phyloP scores from a whole-genome alignment of 176 grass and related monocot genomes.

The Calamus simplicifolius region DNA sequence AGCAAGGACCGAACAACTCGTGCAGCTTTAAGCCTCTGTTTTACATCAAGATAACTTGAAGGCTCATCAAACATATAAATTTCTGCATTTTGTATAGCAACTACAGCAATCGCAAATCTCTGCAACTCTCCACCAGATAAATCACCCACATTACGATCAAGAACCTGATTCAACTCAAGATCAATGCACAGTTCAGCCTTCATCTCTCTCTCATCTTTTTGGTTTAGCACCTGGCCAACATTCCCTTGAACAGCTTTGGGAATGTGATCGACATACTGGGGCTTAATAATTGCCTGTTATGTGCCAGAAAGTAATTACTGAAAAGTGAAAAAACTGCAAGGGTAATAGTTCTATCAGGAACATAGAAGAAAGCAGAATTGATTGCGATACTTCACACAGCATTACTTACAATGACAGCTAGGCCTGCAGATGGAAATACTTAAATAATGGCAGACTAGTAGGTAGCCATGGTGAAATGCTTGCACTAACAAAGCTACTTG shows the following conservation, averaged over 20 bases:
- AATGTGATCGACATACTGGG: constrained; percentile 65
- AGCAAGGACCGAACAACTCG: too few species aligned
- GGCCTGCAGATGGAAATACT: too few species aligned
- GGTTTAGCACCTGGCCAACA: constrained; percentile 46
- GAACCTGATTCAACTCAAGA: constrained; percentile 59
- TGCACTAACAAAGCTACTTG: too few species aligned
- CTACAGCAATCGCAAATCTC: constrained; percentile 86
- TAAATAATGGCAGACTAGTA: too few species aligned
- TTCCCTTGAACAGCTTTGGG: constrained; percentile 62
- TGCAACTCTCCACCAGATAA: constrained; percentile 80
- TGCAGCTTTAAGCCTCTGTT: constrained; percentile 86
- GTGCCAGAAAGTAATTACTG: constrained; percentile 2
- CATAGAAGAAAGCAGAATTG: too few species aligned
- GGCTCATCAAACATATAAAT: constrained; percentile 92
- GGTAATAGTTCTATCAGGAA: too few species aligned
- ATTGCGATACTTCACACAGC: too few species aligned
- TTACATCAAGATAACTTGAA: constrained; percentile 85
- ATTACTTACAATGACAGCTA: too few species aligned
- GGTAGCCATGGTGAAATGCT: too few species aligned
- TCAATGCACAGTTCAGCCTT: constrained; percentile 42
- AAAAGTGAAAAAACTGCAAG: too few species aligned
- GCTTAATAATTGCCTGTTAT: constrained; percentile 58
- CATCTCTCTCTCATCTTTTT: constrained; percentile 41
- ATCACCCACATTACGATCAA: constrained; percentile 56
- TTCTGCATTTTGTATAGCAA: constrained; percentile 73